Evolutionary conservation across 148 eudicot genomes (phyloP).

Genomic region (Limonium bicolor): DNA sequence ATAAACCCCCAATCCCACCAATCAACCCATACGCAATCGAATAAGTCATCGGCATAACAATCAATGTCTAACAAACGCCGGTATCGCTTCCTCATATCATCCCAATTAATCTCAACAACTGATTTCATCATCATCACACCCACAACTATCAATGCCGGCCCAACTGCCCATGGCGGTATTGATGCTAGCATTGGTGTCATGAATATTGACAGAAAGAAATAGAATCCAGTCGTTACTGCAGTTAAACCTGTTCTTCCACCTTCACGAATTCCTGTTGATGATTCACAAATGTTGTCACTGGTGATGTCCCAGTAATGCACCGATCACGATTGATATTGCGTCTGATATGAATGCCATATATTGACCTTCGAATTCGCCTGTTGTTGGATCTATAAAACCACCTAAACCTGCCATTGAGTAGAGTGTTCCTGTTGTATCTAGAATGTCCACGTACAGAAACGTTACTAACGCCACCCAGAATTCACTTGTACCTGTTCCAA

Average conservation of each 20-base stretch:
- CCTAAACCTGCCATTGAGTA: conserved; percentile 75
- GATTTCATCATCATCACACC: conserved; percentile 88
- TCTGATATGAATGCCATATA: conserved; percentile 68
- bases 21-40: conserved; percentile 80
- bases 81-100: conserved; percentile 72
- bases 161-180: conserved; percentile 89
- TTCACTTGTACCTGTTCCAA: conserved; percentile 25
- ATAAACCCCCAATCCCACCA: conserved; percentile 74
- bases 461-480: conserved; percentile 66
- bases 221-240: conserved; percentile 50
- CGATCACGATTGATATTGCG: conserved; percentile 53
- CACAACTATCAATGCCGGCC: conserved; percentile 68
- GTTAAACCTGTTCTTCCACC: conserved; percentile 75
- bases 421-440: conserved; percentile 72
- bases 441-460: conserved; percentile 51
- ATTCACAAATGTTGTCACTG: conserved; percentile 50
- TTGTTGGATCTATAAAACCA: conserved; percentile 28
- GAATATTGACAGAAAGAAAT: conserved; percentile 54
- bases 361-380: conserved; percentile 61
- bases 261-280: conserved; percentile 69
- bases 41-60: conserved; percentile 71
- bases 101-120: conserved; percentile 74
- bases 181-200: conserved; percentile 75
- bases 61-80: conserved; percentile 67
- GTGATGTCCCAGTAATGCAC: conserved; percentile 62